Percentiles rank a stretch among this genome's conserved stretches.
phyloP scores from a whole-genome alignment of 176 grass and related monocot species.

The Cocos nucifera region DNA sequence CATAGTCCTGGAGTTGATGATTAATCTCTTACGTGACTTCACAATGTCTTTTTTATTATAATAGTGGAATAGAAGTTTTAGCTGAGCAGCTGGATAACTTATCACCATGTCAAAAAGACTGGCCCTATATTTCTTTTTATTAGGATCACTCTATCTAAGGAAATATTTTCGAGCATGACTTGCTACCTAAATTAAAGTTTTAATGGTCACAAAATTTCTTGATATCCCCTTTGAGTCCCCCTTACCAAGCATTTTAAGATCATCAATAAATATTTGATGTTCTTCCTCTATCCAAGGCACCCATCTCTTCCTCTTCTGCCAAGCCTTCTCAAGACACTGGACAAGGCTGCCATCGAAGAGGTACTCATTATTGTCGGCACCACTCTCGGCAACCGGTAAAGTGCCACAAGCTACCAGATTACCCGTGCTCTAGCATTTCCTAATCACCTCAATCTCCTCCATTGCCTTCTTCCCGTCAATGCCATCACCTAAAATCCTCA shows the following conservation, averaged over 20 bases:
- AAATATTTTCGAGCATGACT: constrained; percentile 77
- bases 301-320: constrained; percentile 58
- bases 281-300: constrained; percentile 72
- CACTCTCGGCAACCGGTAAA: neutral
- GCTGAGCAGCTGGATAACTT: constrained; percentile 16
- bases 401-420: constrained; percentile 23
- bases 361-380: constrained; percentile 27
- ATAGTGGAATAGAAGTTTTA: constrained; percentile 29
- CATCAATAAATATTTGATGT: constrained; percentile 52
- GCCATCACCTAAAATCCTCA: constrained; percentile 1
- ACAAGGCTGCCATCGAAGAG: constrained; percentile 10
- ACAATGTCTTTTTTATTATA: constrained; percentile 31
- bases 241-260: constrained; percentile 62
- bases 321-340: constrained; percentile 12
- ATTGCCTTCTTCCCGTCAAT: neutral
- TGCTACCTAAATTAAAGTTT: constrained; percentile 57
- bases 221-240: constrained; percentile 66
- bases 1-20: neutral
- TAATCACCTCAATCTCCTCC: constrained; percentile 41
- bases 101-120: constrained; percentile 62
- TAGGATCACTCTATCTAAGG: constrained; percentile 43
- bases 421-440: constrained; percentile 58
- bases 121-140: constrained; percentile 53
- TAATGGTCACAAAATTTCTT: constrained; percentile 50
- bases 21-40: constrained; percentile 26